Percentiles rank a stretch among this genome's conserved stretches.
Conservation (phyloP, 1,284 basidiomycete species). For the Vanrija pseudolonga region DNA sequence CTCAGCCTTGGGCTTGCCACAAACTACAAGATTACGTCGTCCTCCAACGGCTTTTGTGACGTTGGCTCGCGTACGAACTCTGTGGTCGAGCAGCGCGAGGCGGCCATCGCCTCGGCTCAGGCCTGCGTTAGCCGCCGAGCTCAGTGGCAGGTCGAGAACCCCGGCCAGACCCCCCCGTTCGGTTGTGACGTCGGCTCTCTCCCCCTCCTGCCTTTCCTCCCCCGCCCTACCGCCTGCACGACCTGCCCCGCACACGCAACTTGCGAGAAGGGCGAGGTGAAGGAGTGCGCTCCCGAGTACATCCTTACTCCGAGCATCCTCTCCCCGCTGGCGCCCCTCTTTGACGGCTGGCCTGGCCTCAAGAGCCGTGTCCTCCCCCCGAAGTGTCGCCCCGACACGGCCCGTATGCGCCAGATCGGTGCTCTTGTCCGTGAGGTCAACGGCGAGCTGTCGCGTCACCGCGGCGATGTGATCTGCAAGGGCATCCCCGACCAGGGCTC, state of each 20-base stretch:
- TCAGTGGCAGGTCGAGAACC: conserved; percentile 23
- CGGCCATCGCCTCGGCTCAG: conserved; percentile 53
- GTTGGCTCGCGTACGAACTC: conserved; percentile 62
- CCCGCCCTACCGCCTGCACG: conserved; percentile 68
- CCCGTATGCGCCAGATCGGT: conserved; percentile 71
- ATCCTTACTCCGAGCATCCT: conserved; percentile 52
- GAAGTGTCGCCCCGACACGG: conserved; percentile 75
- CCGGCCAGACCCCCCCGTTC: conserved; percentile 6
- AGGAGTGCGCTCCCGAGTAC: conserved; percentile 71
- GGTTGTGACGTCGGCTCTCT: conserved; percentile 48
- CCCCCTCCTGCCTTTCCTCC: conserved; percentile 55
- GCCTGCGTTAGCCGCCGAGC: conserved; percentile 55
- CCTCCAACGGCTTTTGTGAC: conserved; percentile 78
- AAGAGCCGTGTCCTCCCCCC: conserved; percentile 76
- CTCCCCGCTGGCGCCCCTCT: conserved; percentile 29
- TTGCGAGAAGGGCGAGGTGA: conserved; percentile 60
- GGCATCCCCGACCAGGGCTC: conserved; percentile 54
- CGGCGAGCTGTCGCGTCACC: conserved; percentile 61
- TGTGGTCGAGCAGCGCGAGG: conserved; percentile 49
- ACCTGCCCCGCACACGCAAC: conserved; percentile 77
- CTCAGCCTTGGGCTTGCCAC: conserved; percentile 51
- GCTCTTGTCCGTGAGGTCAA: conserved; percentile 71
- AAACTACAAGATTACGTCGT: conserved; percentile 57
- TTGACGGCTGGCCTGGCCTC: conserved; percentile 73
- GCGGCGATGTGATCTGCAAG: conserved; percentile 67